Evolutionary conservation across 176 grass and related monocot genomes (phyloP), one percentile per base, ranked within the genome.

Genomic region (Eragrostis nindensis): DNA sequence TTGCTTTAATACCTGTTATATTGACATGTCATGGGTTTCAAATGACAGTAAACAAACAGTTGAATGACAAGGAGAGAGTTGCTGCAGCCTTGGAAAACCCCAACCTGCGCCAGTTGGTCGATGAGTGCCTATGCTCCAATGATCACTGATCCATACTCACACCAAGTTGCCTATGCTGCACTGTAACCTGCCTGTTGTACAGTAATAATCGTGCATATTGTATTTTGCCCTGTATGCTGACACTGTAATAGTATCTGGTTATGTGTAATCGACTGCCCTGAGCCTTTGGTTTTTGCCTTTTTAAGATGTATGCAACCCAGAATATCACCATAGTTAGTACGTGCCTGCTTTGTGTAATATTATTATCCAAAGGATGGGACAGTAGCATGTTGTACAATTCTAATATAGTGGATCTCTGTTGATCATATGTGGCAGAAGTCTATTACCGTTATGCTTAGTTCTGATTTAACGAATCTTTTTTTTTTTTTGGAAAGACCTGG

Each of bases 21-120:
- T 81, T 86, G 36, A 77, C 73, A 78, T 61, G 59, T 17, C 21
- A 66, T 66, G 14, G 49, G 2, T 70, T 86, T 75, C 41, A n/a
- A 79, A 84, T 84, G 82, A 19, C 88, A 98, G 92, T 95, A 85
- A 98, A 98, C 84, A 98, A 95, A 57, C 96, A 95, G 60, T 74
- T 98, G 82, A 98, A 98, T 15, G 96, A 98, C 82, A 98, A 98
- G 87, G 96, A 98, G 81, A 88, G 96, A 74, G 92, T 98, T 1
- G 90, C 88, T 6, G 96, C 92, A 65, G 96, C 92, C 16, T 78
- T 98, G 70, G 96, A 98, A 82, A 98, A 98, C 75, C 96, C 96
- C 41, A 98, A 94, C 64, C 84, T 98, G 47, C 90, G 96, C 17
- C 96, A 98, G 76, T 73, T 98, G 84, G 92, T 98, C 1, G 96